Conservation (phyloP, 2,329 filamentous ascomycete species). For the Aspergillus thermomutatus region DNA sequence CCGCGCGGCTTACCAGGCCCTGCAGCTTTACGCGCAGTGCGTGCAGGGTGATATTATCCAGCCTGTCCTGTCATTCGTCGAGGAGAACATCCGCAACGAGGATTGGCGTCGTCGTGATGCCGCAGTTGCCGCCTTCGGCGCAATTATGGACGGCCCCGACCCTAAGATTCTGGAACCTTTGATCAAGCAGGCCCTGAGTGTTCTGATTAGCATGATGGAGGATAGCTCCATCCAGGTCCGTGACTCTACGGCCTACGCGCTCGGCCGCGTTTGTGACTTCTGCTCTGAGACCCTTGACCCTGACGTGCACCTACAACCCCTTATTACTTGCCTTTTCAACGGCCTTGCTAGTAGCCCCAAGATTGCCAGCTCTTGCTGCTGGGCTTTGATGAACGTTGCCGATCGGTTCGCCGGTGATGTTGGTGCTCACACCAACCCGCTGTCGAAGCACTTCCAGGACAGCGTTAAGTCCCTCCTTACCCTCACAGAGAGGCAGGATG, state of each 20-base stretch:
- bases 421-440: conserved; percentile 72
- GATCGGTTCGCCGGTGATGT: conserved; percentile 90
- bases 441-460: conserved; percentile 89
- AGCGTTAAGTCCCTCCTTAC: conserved; percentile 81
- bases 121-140: conserved; percentile 93
- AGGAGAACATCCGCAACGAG: conserved; percentile 81
- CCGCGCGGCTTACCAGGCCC: conserved; percentile 90
- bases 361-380: conserved; percentile 98
- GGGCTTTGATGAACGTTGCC: conserved; percentile 97
- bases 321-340: conserved; percentile 85
- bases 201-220: conserved; percentile 89
- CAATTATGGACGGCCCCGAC: conserved; percentile 98
- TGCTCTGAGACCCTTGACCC: conserved; percentile 91
- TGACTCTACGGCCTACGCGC: conserved; percentile 92
- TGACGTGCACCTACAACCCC: conserved; percentile 71
- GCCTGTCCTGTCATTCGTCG: conserved; percentile 85
- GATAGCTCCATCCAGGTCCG: conserved; percentile 85
- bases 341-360: conserved; percentile 87
- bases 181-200: conserved; percentile 89
- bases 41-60: conserved; percentile 80
- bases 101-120: conserved; percentile 96
- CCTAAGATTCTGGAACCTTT: conserved; percentile 88
- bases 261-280: conserved; percentile 92
- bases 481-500: conserved; percentile 75
- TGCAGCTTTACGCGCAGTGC: conserved; percentile 92